Base-by-base conservation (phyloP, 768 basidiomycete genomes). In the Chlorophyllum brunneum region DNA sequence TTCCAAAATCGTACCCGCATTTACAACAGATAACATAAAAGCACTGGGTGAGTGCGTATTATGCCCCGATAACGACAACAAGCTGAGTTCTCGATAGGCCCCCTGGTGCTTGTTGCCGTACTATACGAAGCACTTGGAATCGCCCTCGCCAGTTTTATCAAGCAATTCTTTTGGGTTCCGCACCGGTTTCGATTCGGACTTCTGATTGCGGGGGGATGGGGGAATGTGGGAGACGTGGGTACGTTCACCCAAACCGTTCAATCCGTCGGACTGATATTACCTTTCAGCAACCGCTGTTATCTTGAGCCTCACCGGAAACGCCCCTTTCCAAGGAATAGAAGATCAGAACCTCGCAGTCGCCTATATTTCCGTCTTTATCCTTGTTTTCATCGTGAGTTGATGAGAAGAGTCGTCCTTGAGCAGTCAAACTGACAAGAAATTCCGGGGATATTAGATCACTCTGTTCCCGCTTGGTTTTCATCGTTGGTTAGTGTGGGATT, bases 131-230 rank as follows among this genome's bases (percentile, higher is more conserved):
- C 59, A 2, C 64, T 85, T 4, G 85, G 88, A 5, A 61, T 81
- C 7, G 30, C 64, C 5, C 70, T 83, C 20, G 80, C 81, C 0
- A 82, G 74, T 70, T 41, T 77, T n/a, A 66, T 81, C 48, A 78
- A 78, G 43, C 77, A 79, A 55, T 58, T 85, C 44, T 88, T 85
- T 59, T 89, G 86, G 81, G 86, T 90, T 2, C 88, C 88, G 1
- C 83, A 87, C 60, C 76, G 85, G 23, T 89, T 90, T 61, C 72
- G 87, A 41, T 80, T 82, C 59, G 89, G 87, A 0, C 73, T 90
- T 20, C 59, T 89, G 0, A 78, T 80, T 2, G 85, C 86, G 0
- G 87, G 86, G 33, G 80, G 77, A 2, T 89, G 81, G 80, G 77
- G 72, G 7, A 89, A 88, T 58, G 77, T 77, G 38, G 85, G 82